Evolutionary conservation across 73 alveolate genomes (phyloP).

Genomic region (Breviolum minutum): DNA sequence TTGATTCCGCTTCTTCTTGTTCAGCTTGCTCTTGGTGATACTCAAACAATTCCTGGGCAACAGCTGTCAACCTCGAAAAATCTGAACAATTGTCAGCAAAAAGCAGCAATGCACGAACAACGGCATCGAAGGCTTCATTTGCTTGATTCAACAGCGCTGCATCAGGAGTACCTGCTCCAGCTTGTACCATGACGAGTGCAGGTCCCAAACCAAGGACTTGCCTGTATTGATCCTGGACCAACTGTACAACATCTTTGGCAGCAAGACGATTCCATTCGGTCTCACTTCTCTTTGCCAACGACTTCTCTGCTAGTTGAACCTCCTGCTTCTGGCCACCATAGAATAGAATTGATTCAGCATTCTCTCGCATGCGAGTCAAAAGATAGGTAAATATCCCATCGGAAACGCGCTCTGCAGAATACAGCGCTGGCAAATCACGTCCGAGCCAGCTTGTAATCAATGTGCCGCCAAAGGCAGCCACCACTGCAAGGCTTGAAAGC

Average conservation of each 20-base stretch:
- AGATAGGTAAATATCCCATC: conserved; percentile 63
- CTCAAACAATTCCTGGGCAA: conserved; percentile 41
- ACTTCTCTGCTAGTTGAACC: conserved; percentile 2
- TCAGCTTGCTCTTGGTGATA: conserved; percentile 65
- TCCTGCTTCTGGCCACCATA: conserved; percentile 80
- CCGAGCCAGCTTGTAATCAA: conserved; percentile 28
- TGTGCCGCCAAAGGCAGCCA: conserved; percentile 30
- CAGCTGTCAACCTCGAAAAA: conserved; percentile 69
- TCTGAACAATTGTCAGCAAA: conserved; percentile 84
- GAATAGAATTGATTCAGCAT: conserved; percentile 66
- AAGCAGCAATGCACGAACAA: conserved; percentile 36
- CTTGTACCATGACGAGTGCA: conserved; percentile 47
- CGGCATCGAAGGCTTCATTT: conserved; percentile 32
- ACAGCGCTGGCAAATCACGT: conserved; percentile 55
- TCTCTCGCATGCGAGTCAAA: conserved; percentile 81
- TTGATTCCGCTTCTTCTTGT: neutral
- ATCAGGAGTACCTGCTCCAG: neutral
- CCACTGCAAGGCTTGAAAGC: conserved; percentile 9
- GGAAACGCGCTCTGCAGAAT: conserved; percentile 81
- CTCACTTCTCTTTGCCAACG: neutral
- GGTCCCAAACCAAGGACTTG: conserved; percentile 47
- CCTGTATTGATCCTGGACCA: conserved; percentile 74
- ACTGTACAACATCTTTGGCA: conserved; percentile 66
- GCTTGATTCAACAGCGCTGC: conserved; percentile 30
- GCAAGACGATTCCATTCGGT: conserved; percentile 84